Evolutionary conservation across 768 basidiomycete species (phyloP).

Genomic region (Boletus pseudo-olivaceus): DNA sequence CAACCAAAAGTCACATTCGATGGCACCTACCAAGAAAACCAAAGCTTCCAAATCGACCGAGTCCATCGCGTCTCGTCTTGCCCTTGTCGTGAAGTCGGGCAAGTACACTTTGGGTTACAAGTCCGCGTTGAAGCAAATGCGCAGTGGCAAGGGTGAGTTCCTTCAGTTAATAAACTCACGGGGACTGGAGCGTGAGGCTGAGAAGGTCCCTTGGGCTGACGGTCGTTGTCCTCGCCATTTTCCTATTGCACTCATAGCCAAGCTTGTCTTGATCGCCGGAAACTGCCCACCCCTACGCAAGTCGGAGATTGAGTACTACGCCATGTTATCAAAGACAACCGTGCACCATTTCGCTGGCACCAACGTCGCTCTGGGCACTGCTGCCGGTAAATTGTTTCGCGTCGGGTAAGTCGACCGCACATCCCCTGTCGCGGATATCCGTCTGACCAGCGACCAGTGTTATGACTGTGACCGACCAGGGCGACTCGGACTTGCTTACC

Average conservation of each 20-base stretch:
- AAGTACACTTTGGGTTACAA: conserved; percentile 98
- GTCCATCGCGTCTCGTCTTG: conserved; percentile 87
- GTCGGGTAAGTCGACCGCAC: conserved; percentile 65
- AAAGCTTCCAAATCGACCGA: conserved; percentile 92
- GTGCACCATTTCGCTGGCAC: conserved; percentile 98
- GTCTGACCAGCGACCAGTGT: conserved; percentile 52
- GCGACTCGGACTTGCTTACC: conserved; percentile 93
- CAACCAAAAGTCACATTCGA: conserved; percentile 37
- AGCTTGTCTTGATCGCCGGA: conserved; percentile 96
- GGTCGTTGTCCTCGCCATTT: conserved; percentile 23
- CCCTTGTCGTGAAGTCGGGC: conserved; percentile 98
- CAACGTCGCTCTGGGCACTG: conserved; percentile 97
- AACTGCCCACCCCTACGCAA: conserved; percentile 99
- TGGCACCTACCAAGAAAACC: conserved; percentile 95
- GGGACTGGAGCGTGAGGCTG: conserved; percentile 98
- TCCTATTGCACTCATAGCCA: conserved; percentile 54
- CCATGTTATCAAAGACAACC: conserved; percentile 98
- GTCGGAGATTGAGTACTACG: conserved; percentile 99
- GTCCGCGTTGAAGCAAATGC: conserved; percentile 97
- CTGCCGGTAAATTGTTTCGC: conserved; percentile 98
- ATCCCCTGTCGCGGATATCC: background rate
- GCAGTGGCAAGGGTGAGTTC: conserved; percentile 90
- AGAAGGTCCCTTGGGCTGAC: conserved; percentile 96
- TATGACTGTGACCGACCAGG: conserved; percentile 94
- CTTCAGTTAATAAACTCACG: conserved; percentile 45